Base-by-base conservation (phyloP, 768 basidiomycete species). In the Russula virescens region DNA sequence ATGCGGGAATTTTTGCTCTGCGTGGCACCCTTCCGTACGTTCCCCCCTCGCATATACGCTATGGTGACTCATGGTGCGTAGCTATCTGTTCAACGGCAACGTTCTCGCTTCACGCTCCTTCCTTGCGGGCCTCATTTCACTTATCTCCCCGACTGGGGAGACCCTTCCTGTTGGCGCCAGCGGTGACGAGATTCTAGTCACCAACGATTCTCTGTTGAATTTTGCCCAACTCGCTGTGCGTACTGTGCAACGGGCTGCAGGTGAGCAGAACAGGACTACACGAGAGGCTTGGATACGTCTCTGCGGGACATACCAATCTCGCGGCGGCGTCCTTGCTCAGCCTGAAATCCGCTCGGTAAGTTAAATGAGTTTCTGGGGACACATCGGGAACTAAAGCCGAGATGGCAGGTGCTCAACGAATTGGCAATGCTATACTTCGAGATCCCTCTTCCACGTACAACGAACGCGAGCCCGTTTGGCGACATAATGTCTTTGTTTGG, bases 71-170 rank as follows among this genome's bases (percentile, higher is more conserved):
- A 53, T 45, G 40, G 16, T 50, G n/a, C 21, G 18, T 69, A 91
- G 89, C 61, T 91, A 90, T 69, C 78, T 94, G 25, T 82, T 82
- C 64, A 91, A 93, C 57, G 91, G 92, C 18, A 94, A 94, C 66
- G 88, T 99, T 70, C 83, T 93, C n/a, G 91, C 91, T 5, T 91
- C 96, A 4, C 84, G 85, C n/a, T 84, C 88, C n/a, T 97, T 98
- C 79, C 86, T 96, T 71, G 78, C 81, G n/a, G 83, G 86, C 53
- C 93, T 89, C 72, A 79, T 87, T 52, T 79, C 86, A 54, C 82
- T 83, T 60, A 75, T 91, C 7, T 77, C 87, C 50, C 70, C 79
- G 21, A 73, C 78, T 19, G 72, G 81, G 58, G 77, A 80, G 9
- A 13, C 71, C 75, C 45, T 64, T 79, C 61, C 68, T 69, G 8